Base-by-base conservation (phyloP, 1,284 basidiomycete species). In the Microbotryomycetes sp. region DNA sequence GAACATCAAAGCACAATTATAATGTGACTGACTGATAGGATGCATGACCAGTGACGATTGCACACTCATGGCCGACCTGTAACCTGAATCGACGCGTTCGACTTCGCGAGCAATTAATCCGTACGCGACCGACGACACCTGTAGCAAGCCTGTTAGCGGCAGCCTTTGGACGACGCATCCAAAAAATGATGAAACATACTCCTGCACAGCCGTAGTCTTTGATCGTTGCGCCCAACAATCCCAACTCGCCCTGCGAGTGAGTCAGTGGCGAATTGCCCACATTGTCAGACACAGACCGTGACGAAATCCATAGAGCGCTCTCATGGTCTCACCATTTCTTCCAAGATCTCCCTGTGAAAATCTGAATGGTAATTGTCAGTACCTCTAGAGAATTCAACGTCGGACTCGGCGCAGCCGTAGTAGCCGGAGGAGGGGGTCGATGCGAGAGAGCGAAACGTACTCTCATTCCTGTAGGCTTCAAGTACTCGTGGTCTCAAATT, bases 1-100 rank as follows among this genome's bases (percentile, higher is more conserved):
- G 7, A n/a, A 6, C 7, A 2, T 15, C 4, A 29, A 50, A 26
- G 16, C 15, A 28, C 48, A 3, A 19, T 23, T 6, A 3, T 12
- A 23, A 49, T 15, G 32, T 30, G 50, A 58, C 69, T n/a, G 23
- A 72, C 68, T 81, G 74, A 97, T 97, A 3, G 94, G 92, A 73
- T 94, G 90, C 93, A 98, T 98, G n/a, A 94, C 91, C 32, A 98
- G 81, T 5, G 91, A 94, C 0, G 88, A 92, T 76, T 98, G 94
- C 1, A 98, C 94, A 29, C 89, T 93, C 74, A 93, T 87, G n/a
- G 87, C 93, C 5, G 36, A 42, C 36, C 93, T 86, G 75, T 96
- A 97, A 3, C 94, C 94, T 1, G 92, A 96, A 76, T 98, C 94
- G 46, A 98, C 85, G 57, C 89, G 80, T 78, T 97, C 93, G 4